Conservation (phyloP, 1,139 yeast genomes). For the Kurtzmaniella quercitrusa region DNA sequence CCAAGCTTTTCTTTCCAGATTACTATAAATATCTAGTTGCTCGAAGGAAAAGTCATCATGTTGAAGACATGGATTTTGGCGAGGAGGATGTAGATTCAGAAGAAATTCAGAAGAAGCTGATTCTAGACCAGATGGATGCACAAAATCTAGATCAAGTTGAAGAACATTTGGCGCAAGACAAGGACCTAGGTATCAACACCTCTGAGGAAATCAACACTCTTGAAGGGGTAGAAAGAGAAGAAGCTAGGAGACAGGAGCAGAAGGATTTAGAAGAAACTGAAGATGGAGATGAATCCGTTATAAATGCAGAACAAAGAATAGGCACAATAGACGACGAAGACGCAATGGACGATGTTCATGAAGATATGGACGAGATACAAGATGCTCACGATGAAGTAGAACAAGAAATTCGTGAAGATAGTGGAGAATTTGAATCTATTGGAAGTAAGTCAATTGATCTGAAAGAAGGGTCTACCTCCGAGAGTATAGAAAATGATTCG, state of each 20-base stretch:
- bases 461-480: not conserved
- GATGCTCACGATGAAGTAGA: not conserved
- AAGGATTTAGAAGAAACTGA: not conserved
- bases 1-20: constrained; percentile 8
- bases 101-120: constrained; percentile 6
- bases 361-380: not conserved
- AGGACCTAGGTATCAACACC: not conserved
- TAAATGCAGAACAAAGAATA: not conserved
- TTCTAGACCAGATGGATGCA: constrained; percentile 6
- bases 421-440: not conserved
- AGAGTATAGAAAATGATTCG: not conserved
- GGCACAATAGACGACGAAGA: not conserved
- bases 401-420: not conserved
- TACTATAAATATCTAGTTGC: constrained; percentile 4
- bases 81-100: constrained; percentile 7
- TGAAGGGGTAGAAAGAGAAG: not conserved
- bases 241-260: not conserved
- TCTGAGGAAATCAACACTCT: not conserved
- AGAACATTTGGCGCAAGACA: not conserved
- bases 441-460: not conserved
- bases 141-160: constrained; percentile 14
- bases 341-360: not conserved
- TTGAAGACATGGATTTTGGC: not conserved
- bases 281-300: not conserved
- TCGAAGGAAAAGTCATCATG: not conserved